These are phyloP conservation scores for Pseudogymnoascus sp. DNA, from an alignment of 2,329 filamentous ascomycete genomes.

Conservation along the genomic window DNA sequence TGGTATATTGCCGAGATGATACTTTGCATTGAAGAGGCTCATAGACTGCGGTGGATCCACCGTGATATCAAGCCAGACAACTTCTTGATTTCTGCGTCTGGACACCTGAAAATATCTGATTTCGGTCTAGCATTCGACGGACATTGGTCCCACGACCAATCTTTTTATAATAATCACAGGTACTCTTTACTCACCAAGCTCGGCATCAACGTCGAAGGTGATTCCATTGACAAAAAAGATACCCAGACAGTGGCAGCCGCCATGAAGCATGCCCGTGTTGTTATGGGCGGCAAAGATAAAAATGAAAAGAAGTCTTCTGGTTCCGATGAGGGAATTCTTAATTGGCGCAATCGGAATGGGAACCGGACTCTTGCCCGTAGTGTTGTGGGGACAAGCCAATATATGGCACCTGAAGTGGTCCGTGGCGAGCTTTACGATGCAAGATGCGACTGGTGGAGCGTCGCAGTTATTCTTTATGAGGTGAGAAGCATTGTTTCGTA, in stretches of 20 bases:
- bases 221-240: constrained; percentile 59
- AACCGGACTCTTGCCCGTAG: constrained; percentile 71
- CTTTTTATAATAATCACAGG: constrained; percentile 77
- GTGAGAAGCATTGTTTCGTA: constrained; percentile 28
- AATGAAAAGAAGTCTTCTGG: constrained; percentile 29
- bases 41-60: constrained; percentile 83
- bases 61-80: constrained; percentile 97
- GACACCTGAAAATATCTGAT: constrained; percentile 91
- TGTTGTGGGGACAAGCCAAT: constrained; percentile 90
- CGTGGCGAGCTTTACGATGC: constrained; percentile 77
- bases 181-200: constrained; percentile 71
- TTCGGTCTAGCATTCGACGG: constrained; percentile 94
- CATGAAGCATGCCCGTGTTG: constrained; percentile 32
- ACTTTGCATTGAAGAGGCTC: constrained; percentile 84
- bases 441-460: constrained; percentile 93
- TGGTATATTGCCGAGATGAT: constrained; percentile 97
- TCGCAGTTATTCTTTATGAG: constrained; percentile 89
- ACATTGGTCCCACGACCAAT: constrained; percentile 85
- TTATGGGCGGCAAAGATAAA: constrained; percentile 32
- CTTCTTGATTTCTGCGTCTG: constrained; percentile 79
- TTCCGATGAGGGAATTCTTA: constrained; percentile 42
- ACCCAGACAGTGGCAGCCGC: constrained; percentile 33
- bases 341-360: constrained; percentile 61
- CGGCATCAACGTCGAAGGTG: constrained; percentile 65
- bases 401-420: constrained; percentile 96